Conservation (phyloP, 768 basidiomycete genomes). For the Trametes cinnabarina region DNA sequence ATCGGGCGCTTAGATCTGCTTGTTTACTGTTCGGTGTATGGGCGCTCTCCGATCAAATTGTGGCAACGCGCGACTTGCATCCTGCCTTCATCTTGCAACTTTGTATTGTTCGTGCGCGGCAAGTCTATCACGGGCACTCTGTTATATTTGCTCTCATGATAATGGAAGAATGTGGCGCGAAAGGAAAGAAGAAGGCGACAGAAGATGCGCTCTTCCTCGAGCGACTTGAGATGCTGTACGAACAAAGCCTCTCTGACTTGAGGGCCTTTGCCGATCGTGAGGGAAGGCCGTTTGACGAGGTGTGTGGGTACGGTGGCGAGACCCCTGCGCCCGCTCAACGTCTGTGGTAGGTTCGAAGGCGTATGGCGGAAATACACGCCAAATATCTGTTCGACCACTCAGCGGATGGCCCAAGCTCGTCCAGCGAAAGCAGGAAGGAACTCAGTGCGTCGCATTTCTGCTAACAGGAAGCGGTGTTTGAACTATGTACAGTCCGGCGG, state of each 20-base stretch:
- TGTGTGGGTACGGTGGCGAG: slow-evolving; percentile 25
- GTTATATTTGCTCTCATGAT: too few species aligned
- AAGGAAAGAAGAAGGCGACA: slow-evolving; percentile 27
- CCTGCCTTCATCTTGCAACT: slow-evolving; percentile 3
- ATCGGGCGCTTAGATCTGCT: slow-evolving; percentile 17
- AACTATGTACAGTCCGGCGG: slow-evolving; percentile 38
- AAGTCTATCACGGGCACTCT: too few species aligned
- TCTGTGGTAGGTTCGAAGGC: slow-evolving; percentile 38
- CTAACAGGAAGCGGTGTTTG: background rate
- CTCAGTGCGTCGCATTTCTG: slow-evolving; percentile 11
- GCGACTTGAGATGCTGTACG: slow-evolving; percentile 61
- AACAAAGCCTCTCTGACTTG: slow-evolving; percentile 55
- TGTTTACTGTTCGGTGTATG: background rate
- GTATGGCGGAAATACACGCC: slow-evolving; percentile 63
- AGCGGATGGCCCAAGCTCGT: background rate
- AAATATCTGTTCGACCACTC: slow-evolving; percentile 48
- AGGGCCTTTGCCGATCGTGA: slow-evolving; percentile 62
- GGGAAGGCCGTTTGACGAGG: slow-evolving; percentile 57
- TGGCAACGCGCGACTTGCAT: slow-evolving; percentile 1
- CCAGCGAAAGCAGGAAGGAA: slow-evolving; percentile 1
- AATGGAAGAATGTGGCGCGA: slow-evolving; percentile 16
- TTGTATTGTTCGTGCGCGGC: too few species aligned
- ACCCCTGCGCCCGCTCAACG: background rate
- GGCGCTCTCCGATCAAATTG: slow-evolving; percentile 5
- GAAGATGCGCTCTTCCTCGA: slow-evolving; percentile 60